phyloP scores from a whole-genome alignment of 2,329 filamentous ascomycete species.

The Orbilia oligospora region DNA sequence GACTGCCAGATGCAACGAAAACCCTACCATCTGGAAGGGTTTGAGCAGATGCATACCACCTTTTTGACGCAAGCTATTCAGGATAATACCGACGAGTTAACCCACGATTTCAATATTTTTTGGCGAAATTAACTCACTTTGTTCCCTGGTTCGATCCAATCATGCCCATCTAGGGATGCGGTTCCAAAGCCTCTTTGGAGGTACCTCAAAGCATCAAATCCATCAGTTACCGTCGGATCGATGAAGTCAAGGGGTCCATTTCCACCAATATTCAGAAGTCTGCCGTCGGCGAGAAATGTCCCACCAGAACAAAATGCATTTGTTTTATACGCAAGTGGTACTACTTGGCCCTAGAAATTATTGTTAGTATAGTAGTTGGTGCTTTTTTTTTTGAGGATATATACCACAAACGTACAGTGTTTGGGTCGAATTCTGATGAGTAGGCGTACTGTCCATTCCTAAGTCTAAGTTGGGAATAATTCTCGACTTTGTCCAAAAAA shows the following conservation, averaged over 20 bases:
- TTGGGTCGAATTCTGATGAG: conserved; percentile 74
- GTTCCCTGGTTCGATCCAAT: conserved; percentile 73
- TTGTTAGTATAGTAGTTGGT: conserved; percentile 14
- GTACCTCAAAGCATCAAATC: conserved; percentile 74
- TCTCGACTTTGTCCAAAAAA: conserved; percentile 76
- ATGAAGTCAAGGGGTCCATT: conserved; percentile 73
- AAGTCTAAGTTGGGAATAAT: conserved; percentile 73
- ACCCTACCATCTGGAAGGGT: conserved; percentile 73
- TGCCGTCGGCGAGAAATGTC: conserved; percentile 73
- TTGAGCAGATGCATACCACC: conserved; percentile 76
- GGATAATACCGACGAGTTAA: not conserved
- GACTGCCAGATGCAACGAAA: conserved; percentile 74
- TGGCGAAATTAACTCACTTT: conserved; percentile 64
- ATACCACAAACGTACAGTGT: conserved; percentile 67
- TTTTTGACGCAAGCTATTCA: conserved; percentile 68
- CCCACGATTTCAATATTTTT: not conserved
- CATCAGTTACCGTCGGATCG: conserved; percentile 74
- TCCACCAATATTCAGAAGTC: conserved; percentile 72
- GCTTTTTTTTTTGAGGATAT: no score
- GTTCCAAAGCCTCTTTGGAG: conserved; percentile 70
- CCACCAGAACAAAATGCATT: conserved; percentile 76
- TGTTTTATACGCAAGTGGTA: conserved; percentile 66
- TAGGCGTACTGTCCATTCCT: conserved; percentile 73
- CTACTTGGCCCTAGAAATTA: conserved; percentile 35
- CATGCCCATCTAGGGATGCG: conserved; percentile 69